A percentile compares a stretch with the other conserved stretches of the same genome.
These are phyloP conservation scores for Lyophyllum semitale DNA, from an alignment of 768 basidiomycete genomes.

Conservation along the genomic window DNA sequence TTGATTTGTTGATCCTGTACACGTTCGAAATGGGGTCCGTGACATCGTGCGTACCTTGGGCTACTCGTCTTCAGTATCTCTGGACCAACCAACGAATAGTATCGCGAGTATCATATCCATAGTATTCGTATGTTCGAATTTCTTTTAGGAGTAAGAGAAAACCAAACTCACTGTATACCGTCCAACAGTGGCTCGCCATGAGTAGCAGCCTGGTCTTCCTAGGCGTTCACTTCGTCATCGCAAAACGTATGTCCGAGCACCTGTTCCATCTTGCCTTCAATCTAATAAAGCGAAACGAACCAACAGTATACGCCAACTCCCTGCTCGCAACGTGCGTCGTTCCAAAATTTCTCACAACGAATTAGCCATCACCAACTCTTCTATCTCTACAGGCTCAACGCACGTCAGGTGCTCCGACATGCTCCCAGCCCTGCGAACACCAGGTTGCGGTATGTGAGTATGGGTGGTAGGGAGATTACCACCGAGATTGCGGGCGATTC, in stretches of 20 bases:
- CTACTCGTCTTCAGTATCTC: background rate
- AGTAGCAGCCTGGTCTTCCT: no score
- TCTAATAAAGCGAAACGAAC: no score
- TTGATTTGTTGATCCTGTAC: slow-evolving; percentile 23
- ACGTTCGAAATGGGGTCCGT: slow-evolving; percentile 43
- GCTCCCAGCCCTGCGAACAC: no score
- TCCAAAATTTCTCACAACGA: background rate
- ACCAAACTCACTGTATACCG: background rate
- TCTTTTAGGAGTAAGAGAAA: background rate
- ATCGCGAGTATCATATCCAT: slow-evolving; percentile 9
- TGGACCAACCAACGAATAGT: background rate
- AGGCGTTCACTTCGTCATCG: background rate
- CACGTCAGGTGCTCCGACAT: background rate
- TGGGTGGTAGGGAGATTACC: no score
- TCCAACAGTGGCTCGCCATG: slow-evolving; percentile 4
- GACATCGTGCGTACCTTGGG: slow-evolving; percentile 32
- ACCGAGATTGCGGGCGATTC: no score
- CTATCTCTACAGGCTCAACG: background rate
- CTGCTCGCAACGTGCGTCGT: background rate
- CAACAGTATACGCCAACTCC: background rate
- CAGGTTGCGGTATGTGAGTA: no score
- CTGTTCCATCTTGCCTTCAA: no score
- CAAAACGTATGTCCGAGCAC: background rate
- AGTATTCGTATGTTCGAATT: slow-evolving; percentile 7
- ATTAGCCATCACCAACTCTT: background rate